Evolutionary conservation across 805 yeast genomes (phyloP).

Genomic region (Cyberlindnera xylosilytica): DNA sequence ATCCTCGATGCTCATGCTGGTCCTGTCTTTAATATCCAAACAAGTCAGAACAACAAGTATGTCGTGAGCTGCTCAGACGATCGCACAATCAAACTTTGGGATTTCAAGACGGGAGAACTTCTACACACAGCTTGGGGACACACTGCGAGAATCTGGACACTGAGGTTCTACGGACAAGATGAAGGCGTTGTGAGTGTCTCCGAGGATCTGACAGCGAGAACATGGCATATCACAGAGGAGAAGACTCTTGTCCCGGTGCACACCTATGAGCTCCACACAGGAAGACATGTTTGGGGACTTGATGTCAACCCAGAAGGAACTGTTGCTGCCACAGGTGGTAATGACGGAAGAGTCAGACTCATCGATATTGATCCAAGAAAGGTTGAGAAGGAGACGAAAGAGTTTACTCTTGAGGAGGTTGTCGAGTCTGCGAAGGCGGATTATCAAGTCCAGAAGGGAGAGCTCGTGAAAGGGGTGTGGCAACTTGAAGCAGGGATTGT

Average conservation of each 20-base stretch:
- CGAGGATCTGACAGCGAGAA: constrained; percentile 82
- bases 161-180: constrained; percentile 49
- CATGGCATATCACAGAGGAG: constrained; percentile 55
- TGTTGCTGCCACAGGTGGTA: constrained; percentile 83
- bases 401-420: constrained; percentile 34
- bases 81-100: constrained; percentile 79
- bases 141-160: constrained; percentile 87
- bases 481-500: constrained; percentile 45
- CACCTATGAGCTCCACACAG: constrained; percentile 69
- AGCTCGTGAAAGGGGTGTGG: constrained; percentile 58
- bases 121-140: constrained; percentile 95
- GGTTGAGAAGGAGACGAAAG: constrained; percentile 28
- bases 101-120: constrained; percentile 50
- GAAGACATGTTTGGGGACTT: constrained; percentile 86
- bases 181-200: constrained; percentile 59
- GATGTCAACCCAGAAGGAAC: constrained; percentile 45
- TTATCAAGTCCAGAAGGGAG: constrained; percentile 39
- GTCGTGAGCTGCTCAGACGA: constrained; percentile 91
- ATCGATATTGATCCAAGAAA: constrained; percentile 47
- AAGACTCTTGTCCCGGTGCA: constrained; percentile 27
- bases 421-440: constrained; percentile 22
- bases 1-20: constrained; percentile 81
- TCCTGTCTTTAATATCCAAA: constrained; percentile 77
- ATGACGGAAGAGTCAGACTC: constrained; percentile 79
- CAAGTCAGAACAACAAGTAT: constrained; percentile 51